Conservation (phyloP, 73 alveolate genomes). For the Paramecium octaurelia region DNA sequence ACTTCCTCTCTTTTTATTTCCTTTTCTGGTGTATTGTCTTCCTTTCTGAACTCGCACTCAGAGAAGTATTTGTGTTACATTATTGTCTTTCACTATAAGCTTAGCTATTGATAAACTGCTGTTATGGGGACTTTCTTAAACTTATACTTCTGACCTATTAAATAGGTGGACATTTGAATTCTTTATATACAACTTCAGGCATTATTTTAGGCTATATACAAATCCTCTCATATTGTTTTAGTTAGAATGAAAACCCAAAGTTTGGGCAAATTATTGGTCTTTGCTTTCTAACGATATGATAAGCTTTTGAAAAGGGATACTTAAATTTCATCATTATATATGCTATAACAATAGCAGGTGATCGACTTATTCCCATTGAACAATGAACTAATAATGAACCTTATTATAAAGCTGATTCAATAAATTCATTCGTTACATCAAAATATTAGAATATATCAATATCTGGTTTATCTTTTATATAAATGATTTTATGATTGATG, state of each 20-base stretch:
- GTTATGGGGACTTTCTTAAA: background rate
- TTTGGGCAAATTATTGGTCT: constrained; percentile 82
- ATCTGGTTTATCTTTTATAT: constrained; percentile 40
- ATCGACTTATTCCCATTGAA: constrained; percentile 89
- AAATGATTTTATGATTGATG: constrained; percentile 38
- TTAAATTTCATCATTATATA: constrained; percentile 81
- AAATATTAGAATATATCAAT: constrained; percentile 11
- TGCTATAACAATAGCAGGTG: constrained; percentile 91
- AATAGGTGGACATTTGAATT: background rate
- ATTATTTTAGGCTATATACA: background rate
- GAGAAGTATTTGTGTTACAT: background rate
- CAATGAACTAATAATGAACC: constrained; percentile 90
- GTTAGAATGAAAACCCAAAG: constrained; percentile 71
- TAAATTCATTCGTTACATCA: constrained; percentile 40
- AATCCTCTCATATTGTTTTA: constrained; percentile 63
- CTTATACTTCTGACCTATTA: background rate
- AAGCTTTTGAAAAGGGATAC: constrained; percentile 68
- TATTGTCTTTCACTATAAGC: background rate
- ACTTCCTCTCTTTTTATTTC: background rate
- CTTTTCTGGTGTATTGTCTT: background rate
- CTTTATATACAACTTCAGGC: constrained; percentile 12
- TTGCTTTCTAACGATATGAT: constrained; percentile 63
- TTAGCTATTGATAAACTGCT: background rate
- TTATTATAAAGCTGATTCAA: constrained; percentile 34
- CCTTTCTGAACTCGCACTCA: background rate